Conservation (phyloP, 345 rosid genomes). For the Arabis hirsuta region DNA sequence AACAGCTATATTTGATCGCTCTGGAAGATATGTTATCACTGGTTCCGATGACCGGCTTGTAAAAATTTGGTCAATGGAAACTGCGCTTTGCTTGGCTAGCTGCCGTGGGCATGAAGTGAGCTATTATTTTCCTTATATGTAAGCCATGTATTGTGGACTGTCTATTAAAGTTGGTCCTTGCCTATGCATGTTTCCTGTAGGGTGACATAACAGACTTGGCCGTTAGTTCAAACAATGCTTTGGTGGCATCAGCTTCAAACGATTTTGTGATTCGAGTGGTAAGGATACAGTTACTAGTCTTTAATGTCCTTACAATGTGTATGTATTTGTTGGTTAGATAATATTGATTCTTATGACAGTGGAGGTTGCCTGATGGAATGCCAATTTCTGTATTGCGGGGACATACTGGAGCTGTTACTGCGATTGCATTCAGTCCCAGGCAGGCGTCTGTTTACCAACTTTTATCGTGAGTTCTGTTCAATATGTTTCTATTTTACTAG, state of each 20-base stretch:
- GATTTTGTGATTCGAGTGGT: constrained; percentile 97
- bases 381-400: constrained; percentile 95
- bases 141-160: constrained; percentile 29
- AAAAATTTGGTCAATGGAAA: constrained; percentile 99
- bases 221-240: constrained; percentile 85
- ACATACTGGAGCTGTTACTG: constrained; percentile 95
- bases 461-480: constrained; percentile 76
- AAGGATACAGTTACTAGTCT: constrained; percentile 48
- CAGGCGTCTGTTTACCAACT: constrained; percentile 84
- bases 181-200: constrained; percentile 49
- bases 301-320: constrained; percentile 19
- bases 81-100: constrained; percentile 98
- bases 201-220: constrained; percentile 99
- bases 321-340: constrained; percentile 24
- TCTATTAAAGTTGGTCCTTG: constrained; percentile 27
- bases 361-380: constrained; percentile 98
- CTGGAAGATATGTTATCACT: constrained; percentile 94
- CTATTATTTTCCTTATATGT: constrained; percentile 38
- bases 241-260: constrained; percentile 99
- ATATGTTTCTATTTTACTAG: constrained; percentile 32
- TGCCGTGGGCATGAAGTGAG: constrained; percentile 99
- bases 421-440: constrained; percentile 95
- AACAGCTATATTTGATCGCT: constrained; percentile 94
- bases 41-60: constrained; percentile 99
- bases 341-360: constrained; percentile 57